Evolutionary conservation across 78 protist genomes (phyloP).

Genomic region (Dictyostelium firmibasis): DNA sequence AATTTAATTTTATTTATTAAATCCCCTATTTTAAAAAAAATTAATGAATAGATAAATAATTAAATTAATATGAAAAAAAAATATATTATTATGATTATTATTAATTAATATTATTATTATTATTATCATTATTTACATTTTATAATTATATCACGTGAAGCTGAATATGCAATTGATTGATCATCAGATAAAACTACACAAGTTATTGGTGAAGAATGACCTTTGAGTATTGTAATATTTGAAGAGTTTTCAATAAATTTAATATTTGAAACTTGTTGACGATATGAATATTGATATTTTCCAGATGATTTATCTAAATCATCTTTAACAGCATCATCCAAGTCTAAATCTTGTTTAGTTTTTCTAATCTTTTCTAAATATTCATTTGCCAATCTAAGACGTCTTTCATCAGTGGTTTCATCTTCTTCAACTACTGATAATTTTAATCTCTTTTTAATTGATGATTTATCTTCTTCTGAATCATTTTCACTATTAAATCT

Average conservation of each 20-base stretch:
- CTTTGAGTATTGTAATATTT: constrained; percentile 22
- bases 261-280: constrained; percentile 1
- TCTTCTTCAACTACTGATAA: constrained; percentile 60
- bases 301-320: constrained; percentile 6
- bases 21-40: constrained; percentile 49
- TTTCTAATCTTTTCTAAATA: constrained; percentile 34
- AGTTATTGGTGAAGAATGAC: constrained; percentile 77
- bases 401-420: constrained; percentile 75
- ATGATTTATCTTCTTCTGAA: constrained; percentile 9
- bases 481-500: constrained; percentile 2
- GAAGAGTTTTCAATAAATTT: background rate
- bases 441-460: background rate
- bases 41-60: background rate
- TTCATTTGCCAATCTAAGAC: constrained; percentile 68
- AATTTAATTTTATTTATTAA: constrained; percentile 21
- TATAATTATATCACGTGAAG: constrained; percentile 75
- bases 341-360: background rate
- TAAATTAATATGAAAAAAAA: background rate
- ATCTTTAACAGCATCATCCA: background rate
- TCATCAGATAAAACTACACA: constrained; percentile 70
- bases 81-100: background rate
- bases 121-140: constrained; percentile 8
- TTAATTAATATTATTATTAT: background rate
- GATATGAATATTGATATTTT: background rate
- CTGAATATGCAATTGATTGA: constrained; percentile 60